A percentile compares a stretch with the other conserved stretches of the same genome.
Conservation (phyloP, 371 early-diverging fungal genomes). For the Paramicrosporidium saccamoebae region DNA sequence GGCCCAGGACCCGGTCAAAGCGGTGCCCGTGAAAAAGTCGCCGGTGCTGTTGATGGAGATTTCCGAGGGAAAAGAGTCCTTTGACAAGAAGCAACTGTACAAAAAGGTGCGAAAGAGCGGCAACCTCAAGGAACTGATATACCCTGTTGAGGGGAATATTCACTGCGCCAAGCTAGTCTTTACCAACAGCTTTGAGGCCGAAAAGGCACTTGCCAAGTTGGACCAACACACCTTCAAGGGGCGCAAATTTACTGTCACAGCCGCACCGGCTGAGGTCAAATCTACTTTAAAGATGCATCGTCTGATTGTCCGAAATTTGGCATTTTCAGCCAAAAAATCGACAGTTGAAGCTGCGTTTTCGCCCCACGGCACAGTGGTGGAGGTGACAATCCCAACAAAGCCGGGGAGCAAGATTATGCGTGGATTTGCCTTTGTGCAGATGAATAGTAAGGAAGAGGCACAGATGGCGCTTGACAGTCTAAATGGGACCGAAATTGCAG, state of each 20-base stretch:
- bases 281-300: no score
- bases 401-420: neutral
- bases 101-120: conserved; percentile 27
- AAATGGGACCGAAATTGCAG: conserved; percentile 27
- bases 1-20: conserved; percentile 4
- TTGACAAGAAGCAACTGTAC: conserved; percentile 22
- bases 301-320: no score
- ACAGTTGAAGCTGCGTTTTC: no score
- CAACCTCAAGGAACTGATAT: conserved; percentile 15
- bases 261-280: no score
- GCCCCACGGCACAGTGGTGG: conserved; percentile 17
- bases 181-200: no score
- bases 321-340: no score
- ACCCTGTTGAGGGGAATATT: no score
- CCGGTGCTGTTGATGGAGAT: conserved; percentile 1
- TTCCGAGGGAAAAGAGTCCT: conserved; percentile 6
- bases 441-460: conserved; percentile 19
- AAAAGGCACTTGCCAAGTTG: no score
- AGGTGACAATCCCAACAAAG: conserved; percentile 23
- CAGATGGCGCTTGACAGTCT: conserved; percentile 30
- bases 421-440: conserved; percentile 70
- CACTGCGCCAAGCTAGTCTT: no score
- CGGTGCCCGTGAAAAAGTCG: conserved; percentile 1
- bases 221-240: no score
- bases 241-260: no score